Conservation (phyloP, 306 rosid genomes). For the Arachis hypogaea region DNA sequence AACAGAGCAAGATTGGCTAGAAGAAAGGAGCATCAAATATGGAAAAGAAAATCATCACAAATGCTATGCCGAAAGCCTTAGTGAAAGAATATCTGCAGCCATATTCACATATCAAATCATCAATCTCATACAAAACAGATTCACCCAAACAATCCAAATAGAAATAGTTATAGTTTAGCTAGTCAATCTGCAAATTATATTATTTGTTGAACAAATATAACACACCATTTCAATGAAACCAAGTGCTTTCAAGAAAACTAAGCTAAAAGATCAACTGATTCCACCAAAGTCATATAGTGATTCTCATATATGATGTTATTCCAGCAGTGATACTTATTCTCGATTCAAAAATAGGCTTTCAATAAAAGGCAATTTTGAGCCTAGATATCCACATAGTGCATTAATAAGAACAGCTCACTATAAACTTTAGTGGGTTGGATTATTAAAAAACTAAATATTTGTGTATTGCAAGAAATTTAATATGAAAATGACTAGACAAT, state of each 20-base stretch:
- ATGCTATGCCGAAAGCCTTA: slow-evolving; percentile 78
- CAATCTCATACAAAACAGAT: slow-evolving; percentile 3
- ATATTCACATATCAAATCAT: slow-evolving; percentile 25
- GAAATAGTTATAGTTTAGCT: slow-evolving; percentile 5
- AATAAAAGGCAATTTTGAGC: neutral
- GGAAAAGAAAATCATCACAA: slow-evolving; percentile 88
- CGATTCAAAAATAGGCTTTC: slow-evolving; percentile 12
- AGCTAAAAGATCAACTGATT: neutral
- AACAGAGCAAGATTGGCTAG: slow-evolving; percentile 88
- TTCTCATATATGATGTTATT: neutral
- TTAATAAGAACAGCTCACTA: neutral
- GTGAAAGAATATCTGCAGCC: slow-evolving; percentile 84
- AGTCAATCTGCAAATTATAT: neutral
- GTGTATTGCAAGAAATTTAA: neutral
- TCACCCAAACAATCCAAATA: neutral
- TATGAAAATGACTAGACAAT: neutral
- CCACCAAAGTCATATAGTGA: slow-evolving; percentile 1
- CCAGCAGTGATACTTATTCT: neutral
- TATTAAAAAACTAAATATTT: neutral
- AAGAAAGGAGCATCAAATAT: slow-evolving; percentile 88
- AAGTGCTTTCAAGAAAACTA: neutral
- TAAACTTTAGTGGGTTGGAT: no score
- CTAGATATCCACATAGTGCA: neutral
- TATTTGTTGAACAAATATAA: neutral
- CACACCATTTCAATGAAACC: neutral